A percentile compares a stretch with the other conserved stretches of the same genome.
Evolutionary conservation across 768 basidiomycete genomes (phyloP).

Genomic region (Russula griseocarnosa): DNA sequence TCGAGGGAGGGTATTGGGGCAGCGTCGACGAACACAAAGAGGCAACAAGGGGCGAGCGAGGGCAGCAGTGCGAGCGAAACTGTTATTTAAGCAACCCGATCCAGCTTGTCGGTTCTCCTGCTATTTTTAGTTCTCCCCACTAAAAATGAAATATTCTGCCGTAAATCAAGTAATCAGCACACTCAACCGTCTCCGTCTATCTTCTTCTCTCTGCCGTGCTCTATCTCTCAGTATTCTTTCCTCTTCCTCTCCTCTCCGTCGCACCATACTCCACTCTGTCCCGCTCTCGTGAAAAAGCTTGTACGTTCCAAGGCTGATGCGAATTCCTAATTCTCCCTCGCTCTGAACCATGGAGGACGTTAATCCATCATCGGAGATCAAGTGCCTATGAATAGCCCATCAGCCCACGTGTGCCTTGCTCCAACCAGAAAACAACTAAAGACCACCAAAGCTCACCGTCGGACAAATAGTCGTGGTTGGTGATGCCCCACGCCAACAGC

Average conservation of each 20-base stretch:
- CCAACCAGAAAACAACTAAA: background rate
- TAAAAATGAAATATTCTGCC: background rate
- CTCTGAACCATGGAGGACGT: conserved; percentile 30
- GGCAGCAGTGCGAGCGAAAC: conserved; percentile 2
- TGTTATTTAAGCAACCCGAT: conserved; percentile 1
- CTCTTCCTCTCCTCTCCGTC: conserved; percentile 38
- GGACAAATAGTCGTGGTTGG: conserved; percentile 32
- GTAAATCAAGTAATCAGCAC: conserved; percentile 4
- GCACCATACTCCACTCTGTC: conserved; percentile 54
- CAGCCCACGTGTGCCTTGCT: conserved; percentile 5
- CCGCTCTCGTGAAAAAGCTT: conserved; percentile 66
- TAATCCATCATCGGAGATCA: conserved; percentile 38
- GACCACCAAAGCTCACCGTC: conserved; percentile 8
- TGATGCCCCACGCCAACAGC: conserved; percentile 33
- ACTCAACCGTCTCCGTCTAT: conserved; percentile 43
- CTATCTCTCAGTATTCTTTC: conserved; percentile 36
- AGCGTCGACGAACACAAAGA: background rate
- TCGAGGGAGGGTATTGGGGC: background rate
- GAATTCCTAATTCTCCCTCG: conserved; percentile 48
- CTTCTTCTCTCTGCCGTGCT: conserved; percentile 51
- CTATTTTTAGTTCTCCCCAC: conserved; percentile 5
- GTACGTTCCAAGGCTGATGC: conserved; percentile 58
- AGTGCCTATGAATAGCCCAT: conserved; percentile 49
- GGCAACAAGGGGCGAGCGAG: background rate
- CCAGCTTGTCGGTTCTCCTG: too few relatives aligned